Conservation (phyloP, 2,329 filamentous ascomycete genomes). For the Nemania bipapillata region DNA sequence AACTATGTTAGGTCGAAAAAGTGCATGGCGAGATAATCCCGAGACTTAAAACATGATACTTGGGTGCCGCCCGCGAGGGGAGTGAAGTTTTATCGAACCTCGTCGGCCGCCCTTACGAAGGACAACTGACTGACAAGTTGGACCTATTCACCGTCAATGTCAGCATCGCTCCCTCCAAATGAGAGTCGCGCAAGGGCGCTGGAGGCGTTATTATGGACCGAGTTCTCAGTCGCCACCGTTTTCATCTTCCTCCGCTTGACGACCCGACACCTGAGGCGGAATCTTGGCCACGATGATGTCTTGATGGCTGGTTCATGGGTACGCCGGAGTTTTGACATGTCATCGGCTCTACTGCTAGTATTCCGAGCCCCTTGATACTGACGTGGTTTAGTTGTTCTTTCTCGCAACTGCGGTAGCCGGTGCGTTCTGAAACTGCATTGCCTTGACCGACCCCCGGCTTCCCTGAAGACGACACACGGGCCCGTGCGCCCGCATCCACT, state of each 20-base stretch:
- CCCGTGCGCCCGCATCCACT: neutral
- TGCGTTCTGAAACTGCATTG: constrained; percentile 4
- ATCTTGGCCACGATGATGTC: constrained; percentile 29
- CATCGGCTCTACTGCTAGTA: neutral
- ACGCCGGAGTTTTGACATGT: constrained; percentile 14
- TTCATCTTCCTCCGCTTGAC: constrained; percentile 31
- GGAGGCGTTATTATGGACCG: constrained; percentile 28
- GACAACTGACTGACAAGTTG: neutral
- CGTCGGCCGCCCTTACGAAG: constrained; percentile 1
- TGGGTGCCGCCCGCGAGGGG: neutral
- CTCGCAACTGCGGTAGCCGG: constrained; percentile 18
- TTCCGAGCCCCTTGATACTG: neutral
- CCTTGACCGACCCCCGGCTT: neutral
- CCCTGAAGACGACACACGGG: neutral
- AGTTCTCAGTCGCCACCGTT: constrained; percentile 27
- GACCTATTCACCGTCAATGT: constrained; percentile 20
- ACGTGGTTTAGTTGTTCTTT: constrained; percentile 22
- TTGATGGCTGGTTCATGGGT: constrained; percentile 32
- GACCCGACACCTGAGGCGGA: constrained; percentile 17
- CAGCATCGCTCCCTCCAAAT: constrained; percentile 21
- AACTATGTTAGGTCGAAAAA: neutral
- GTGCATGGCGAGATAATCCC: neutral
- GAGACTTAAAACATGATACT: neutral
- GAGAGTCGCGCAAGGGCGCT: constrained; percentile 19
- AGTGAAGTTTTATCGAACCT: constrained; percentile 6